Evolutionary conservation across 2,329 filamentous ascomycete species (phyloP).

Genomic region (Sarocladium kiliense): DNA sequence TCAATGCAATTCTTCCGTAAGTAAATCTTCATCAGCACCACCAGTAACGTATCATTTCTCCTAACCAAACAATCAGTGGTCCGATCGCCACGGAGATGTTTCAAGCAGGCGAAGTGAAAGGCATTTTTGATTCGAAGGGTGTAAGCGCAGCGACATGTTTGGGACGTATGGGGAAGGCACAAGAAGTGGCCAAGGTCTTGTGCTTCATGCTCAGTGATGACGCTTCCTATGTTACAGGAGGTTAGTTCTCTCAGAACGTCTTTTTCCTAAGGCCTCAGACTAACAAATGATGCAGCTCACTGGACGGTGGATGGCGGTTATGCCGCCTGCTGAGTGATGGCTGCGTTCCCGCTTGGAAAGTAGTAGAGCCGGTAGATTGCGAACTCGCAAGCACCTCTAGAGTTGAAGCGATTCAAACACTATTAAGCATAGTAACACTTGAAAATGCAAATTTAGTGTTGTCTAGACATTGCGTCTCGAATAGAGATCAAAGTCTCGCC

Average conservation of each 20-base stretch:
- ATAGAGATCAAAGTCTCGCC: no score
- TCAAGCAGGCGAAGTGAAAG: constrained; percentile 14
- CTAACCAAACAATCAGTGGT: no score
- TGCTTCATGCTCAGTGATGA: constrained; percentile 20
- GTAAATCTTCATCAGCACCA: no score
- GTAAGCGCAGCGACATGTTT: constrained; percentile 24
- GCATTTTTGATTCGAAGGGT: constrained; percentile 16
- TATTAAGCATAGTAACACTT: no score
- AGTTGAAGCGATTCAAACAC: no score
- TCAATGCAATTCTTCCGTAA: background rate
- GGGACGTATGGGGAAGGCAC: constrained; percentile 30
- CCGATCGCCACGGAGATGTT: constrained; percentile 34
- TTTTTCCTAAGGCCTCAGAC: background rate
- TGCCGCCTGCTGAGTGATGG: background rate
- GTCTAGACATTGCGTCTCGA: no score
- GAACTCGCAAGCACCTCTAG: no score
- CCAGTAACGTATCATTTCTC: no score
- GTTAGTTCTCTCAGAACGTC: no score
- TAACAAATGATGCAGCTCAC: background rate
- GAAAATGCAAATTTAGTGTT: no score
- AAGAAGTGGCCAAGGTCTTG: constrained; percentile 17
- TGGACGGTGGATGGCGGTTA: background rate
- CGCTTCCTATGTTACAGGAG: constrained; percentile 19
- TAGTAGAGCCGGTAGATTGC: no score
- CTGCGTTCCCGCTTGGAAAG: no score